Evolutionary conservation across 2,329 filamentous ascomycete species (phyloP).

Genomic region (Zasmidium citrigriseum): DNA sequence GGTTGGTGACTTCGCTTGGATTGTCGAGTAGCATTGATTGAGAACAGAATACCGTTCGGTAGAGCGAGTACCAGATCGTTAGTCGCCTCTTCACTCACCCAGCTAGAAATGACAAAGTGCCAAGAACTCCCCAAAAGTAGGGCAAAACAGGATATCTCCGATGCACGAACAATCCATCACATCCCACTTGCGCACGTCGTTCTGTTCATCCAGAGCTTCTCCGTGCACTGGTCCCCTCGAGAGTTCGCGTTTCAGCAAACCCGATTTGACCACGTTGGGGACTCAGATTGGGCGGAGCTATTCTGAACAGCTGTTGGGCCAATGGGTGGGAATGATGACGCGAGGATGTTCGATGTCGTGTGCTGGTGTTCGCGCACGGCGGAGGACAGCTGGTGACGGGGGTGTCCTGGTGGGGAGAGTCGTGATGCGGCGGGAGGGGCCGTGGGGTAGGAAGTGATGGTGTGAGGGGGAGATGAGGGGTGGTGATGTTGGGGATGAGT

Average conservation of each 20-base stretch:
- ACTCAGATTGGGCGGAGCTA: background rate
- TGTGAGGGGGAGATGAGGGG: background rate
- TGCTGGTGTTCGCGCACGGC: background rate
- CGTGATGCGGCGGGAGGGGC: background rate
- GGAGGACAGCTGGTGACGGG: background rate
- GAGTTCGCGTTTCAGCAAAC: background rate
- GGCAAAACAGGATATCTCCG: too few relatives aligned
- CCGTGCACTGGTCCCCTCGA: background rate
- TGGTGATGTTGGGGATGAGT: background rate
- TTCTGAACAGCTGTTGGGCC: background rate
- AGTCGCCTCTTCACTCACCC: too few relatives aligned
- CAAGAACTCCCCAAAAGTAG: too few relatives aligned
- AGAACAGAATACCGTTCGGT: too few relatives aligned
- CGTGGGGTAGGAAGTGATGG: background rate
- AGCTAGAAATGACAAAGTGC: too few relatives aligned
- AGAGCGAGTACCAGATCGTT: too few relatives aligned
- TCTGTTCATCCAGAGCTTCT: background rate
- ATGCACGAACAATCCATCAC: too few relatives aligned
- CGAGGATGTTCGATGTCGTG: background rate
- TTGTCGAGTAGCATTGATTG: too few relatives aligned
- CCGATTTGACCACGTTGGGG: background rate
- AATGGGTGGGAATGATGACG: background rate
- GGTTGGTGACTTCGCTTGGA: too few relatives aligned
- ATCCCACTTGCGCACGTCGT: too few relatives aligned
- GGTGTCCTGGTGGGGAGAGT: background rate